phyloP scores from a whole-genome alignment of 139 green algal genomes.

The Picochlorum sp. region DNA sequence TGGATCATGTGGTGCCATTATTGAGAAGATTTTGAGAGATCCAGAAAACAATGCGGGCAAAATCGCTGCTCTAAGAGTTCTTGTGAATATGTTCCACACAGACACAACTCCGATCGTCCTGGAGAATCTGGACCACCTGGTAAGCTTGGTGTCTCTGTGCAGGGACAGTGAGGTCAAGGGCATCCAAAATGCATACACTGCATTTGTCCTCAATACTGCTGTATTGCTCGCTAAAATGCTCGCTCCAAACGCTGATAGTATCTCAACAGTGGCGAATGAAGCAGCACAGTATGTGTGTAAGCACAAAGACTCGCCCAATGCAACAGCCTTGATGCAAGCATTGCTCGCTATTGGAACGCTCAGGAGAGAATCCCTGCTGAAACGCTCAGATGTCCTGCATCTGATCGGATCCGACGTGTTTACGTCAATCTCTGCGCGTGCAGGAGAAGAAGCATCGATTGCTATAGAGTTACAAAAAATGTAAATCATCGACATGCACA shows the following conservation, averaged over 20 bases:
- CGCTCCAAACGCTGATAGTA: background rate
- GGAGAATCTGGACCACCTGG: slow-evolving; percentile 3
- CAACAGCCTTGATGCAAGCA: too few relatives aligned
- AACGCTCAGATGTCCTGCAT: too few relatives aligned
- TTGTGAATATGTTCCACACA: slow-evolving; percentile 31
- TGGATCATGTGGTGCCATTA: background rate
- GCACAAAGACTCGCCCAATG: too few relatives aligned
- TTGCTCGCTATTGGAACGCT: too few relatives aligned
- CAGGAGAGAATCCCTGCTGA: too few relatives aligned
- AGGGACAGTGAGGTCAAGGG: background rate
- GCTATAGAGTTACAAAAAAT: too few relatives aligned
- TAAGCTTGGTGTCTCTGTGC: background rate
- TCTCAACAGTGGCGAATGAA: too few relatives aligned
- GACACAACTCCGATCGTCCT: slow-evolving; percentile 23
- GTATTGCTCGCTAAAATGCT: background rate
- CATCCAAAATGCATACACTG: background rate
- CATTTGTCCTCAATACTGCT: background rate
- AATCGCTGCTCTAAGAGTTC: background rate
- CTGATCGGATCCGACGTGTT: too few relatives aligned
- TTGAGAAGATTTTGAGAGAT: background rate
- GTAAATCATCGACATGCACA: background rate
- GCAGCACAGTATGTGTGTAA: too few relatives aligned
- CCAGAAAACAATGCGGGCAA: background rate
- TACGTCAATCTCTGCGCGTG: too few relatives aligned
- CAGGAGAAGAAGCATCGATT: too few relatives aligned